phyloP scores from a whole-genome alignment of 176 grass and related monocot species.

The Oryza meyeriana region DNA sequence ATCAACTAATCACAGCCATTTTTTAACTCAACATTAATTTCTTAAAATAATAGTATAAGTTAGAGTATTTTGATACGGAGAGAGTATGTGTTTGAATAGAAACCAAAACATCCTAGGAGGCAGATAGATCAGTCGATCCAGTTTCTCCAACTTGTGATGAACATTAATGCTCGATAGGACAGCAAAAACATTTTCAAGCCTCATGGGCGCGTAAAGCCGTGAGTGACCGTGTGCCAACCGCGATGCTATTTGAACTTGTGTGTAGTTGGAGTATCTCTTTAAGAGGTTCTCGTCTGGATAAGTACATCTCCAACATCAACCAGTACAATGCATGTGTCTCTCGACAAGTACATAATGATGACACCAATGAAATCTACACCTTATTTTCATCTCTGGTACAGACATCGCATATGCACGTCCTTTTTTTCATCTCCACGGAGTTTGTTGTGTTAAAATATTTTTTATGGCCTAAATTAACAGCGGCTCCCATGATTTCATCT shows the following conservation, averaged over 20 bases:
- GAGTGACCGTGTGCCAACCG: constrained; percentile 28
- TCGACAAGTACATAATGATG: constrained; percentile 42
- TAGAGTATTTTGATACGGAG: too few species aligned
- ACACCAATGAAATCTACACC: constrained; percentile 31
- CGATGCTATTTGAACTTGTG: constrained; percentile 10
- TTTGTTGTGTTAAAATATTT: background rate
- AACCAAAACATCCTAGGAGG: background rate
- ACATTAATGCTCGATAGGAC: constrained; percentile 26
- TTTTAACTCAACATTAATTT: too few species aligned
- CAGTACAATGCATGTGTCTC: constrained; percentile 43
- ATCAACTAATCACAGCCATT: too few species aligned
- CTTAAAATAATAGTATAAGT: too few species aligned
- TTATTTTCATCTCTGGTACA: constrained; percentile 26
- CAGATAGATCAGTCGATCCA: background rate
- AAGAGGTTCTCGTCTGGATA: constrained; percentile 8
- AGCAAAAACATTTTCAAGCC: constrained; percentile 17
- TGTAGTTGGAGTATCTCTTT: constrained; percentile 14
- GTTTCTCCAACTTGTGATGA: constrained; percentile 27
- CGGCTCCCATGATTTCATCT: background rate
- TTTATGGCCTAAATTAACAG: background rate
- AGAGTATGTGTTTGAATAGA: constrained; percentile 22
- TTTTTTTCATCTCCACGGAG: background rate
- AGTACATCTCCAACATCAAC: constrained; percentile 40
- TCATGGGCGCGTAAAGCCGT: constrained; percentile 33
- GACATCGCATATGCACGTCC: background rate